phyloP scores from a whole-genome alignment of 1,284 basidiomycete species.

The Sphaerobolus stellatus region DNA sequence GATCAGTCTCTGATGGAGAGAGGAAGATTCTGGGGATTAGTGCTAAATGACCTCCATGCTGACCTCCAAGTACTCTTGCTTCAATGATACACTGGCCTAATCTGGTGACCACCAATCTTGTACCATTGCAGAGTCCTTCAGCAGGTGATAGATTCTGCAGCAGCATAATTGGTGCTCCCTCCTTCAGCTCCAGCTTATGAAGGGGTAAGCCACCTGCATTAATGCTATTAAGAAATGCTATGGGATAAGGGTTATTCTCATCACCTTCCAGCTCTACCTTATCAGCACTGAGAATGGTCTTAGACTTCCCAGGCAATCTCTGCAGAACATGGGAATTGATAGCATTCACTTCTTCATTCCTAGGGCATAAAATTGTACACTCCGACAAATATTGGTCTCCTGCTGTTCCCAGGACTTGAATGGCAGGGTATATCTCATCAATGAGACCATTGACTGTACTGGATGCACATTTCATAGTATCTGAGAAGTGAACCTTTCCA shows the following conservation, averaged over 20 bases:
- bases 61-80: no score
- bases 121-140: not conserved
- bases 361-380: conserved; percentile 36
- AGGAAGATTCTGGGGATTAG: conserved; percentile 35
- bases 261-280: no score
- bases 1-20: conserved; percentile 20
- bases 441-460: conserved; percentile 20
- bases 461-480: conserved; percentile 20
- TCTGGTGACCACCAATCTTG: no score
- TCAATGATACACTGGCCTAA: no score
- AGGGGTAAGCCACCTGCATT: conserved; percentile 30
- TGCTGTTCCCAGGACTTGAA: conserved; percentile 16
- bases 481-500: conserved; percentile 20
- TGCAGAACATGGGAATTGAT: conserved; percentile 34
- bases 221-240: conserved; percentile 31
- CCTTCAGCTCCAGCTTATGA: conserved; percentile 28
- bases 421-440: conserved; percentile 29
- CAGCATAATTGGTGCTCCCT: conserved; percentile 35
- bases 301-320: conserved; percentile 28
- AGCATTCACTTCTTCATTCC: conserved; percentile 36
- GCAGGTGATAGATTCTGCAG: conserved; percentile 31
- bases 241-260: conserved; percentile 22
- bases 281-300: conserved; percentile 17
- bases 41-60: conserved; percentile 28
- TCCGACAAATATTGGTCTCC: conserved; percentile 38